Conservation (phyloP, 1,284 basidiomycete species). For the Moesziomyces sp. region DNA sequence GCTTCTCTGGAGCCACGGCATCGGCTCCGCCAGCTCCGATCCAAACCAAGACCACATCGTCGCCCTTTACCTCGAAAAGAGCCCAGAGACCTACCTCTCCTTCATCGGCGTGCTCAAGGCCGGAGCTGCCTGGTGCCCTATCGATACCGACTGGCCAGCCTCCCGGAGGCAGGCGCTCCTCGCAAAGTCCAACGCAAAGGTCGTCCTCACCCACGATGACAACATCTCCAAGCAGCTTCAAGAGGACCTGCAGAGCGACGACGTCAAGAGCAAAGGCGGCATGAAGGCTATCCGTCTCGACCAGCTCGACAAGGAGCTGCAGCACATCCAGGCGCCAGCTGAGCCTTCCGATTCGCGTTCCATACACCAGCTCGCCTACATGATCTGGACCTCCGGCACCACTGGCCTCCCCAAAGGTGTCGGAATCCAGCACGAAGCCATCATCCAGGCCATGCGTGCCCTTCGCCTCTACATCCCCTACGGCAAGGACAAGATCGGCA, state of each 20-base stretch:
- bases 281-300: constrained; percentile 55
- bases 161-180: constrained; percentile 65
- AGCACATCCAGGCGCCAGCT: not conserved
- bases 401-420: constrained; percentile 68
- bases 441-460: constrained; percentile 65
- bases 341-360: constrained; percentile 10
- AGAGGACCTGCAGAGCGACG: constrained; percentile 34
- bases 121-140: constrained; percentile 68
- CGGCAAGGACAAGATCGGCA: constrained; percentile 42
- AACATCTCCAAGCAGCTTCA: constrained; percentile 38
- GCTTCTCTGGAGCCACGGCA: constrained; percentile 46
- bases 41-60: constrained; percentile 52
- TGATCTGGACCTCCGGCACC: constrained; percentile 69
- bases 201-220: constrained; percentile 52
- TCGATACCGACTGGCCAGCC: constrained; percentile 67
- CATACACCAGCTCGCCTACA: constrained; percentile 61
- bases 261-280: constrained; percentile 21
- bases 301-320: constrained; percentile 38
- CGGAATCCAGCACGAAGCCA: constrained; percentile 64
- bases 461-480: constrained; percentile 64
- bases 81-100: constrained; percentile 58
- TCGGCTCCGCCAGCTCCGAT: constrained; percentile 40
- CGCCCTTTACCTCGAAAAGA: constrained; percentile 62
- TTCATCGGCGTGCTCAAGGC: constrained; percentile 64
- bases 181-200: constrained; percentile 56